These are phyloP conservation scores for Flaveria sonorensis DNA, from an alignment of 129 eudicot genomes.

Conservation along the genomic window DNA sequence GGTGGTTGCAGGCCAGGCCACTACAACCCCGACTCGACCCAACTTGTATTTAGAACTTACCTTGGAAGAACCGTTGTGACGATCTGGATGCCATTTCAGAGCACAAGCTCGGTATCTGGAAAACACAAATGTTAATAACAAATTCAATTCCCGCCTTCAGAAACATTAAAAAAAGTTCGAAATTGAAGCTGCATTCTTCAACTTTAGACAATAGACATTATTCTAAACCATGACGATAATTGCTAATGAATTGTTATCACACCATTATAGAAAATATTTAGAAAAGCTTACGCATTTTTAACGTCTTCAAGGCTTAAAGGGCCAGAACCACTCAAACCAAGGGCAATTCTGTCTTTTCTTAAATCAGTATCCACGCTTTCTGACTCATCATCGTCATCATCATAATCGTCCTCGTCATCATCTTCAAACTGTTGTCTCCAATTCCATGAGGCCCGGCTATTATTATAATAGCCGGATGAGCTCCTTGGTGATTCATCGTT, in stretches of 20 bases:
- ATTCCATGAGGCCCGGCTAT: slow-evolving; percentile 45
- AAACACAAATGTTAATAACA: slow-evolving; percentile 1
- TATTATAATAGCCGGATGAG: slow-evolving; percentile 54
- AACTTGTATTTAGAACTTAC: slow-evolving; percentile 26
- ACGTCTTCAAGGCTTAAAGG: slow-evolving; percentile 80
- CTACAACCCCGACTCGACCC: not conserved
- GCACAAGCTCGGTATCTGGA: slow-evolving; percentile 87
- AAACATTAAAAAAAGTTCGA: not conserved
- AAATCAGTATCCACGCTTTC: slow-evolving; percentile 40
- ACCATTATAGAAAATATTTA: not conserved
- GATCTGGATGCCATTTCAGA: slow-evolving; percentile 96
- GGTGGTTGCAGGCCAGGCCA: not conserved
- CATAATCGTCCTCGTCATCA: slow-evolving; percentile 54
- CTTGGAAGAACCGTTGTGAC: slow-evolving; percentile 90
- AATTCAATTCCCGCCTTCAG: not conserved
- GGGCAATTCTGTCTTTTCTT: slow-evolving; percentile 61
- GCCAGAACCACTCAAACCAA: slow-evolving; percentile 85
- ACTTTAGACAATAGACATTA: not conserved
- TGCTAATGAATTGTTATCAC: not conserved
- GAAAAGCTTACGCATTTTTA: slow-evolving; percentile 70
- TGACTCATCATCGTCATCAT: slow-evolving; percentile 52
- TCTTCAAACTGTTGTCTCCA: slow-evolving; percentile 51
- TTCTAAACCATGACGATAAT: not conserved
- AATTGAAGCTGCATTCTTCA: not conserved
- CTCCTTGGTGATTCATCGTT: slow-evolving; percentile 53